These are phyloP conservation scores for Trametes hirsuta DNA, from an alignment of 1,284 basidiomycete genomes.

Conservation along the genomic window DNA sequence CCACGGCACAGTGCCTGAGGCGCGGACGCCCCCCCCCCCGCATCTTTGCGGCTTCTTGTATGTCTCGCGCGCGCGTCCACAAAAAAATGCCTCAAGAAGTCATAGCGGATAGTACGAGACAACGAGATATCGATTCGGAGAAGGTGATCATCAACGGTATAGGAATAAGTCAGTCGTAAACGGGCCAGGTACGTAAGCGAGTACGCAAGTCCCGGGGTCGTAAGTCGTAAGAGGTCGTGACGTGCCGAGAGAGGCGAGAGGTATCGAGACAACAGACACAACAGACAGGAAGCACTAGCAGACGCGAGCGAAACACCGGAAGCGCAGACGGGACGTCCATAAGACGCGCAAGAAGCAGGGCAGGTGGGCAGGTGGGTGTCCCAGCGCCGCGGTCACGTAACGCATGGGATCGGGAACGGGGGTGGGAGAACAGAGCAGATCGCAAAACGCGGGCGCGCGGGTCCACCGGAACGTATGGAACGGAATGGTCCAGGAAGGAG, in stretches of 20 bases:
- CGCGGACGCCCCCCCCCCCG: not conserved
- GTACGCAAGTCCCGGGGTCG: constrained; percentile 20
- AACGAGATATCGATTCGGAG: not conserved
- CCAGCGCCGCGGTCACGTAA: constrained; percentile 6
- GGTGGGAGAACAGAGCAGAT: constrained; percentile 14
- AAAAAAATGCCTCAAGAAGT: not conserved
- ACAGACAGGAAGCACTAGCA: constrained; percentile 6
- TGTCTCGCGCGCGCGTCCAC: constrained; percentile 1
- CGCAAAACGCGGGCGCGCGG: constrained; percentile 12
- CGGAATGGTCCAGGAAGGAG: constrained; percentile 20
- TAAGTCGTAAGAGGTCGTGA: constrained; percentile 32
- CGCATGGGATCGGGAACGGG: constrained; percentile 8
- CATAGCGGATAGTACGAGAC: constrained; percentile 1
- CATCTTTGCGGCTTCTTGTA: not conserved
- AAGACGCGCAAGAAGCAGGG: constrained; percentile 19
- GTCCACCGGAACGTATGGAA: constrained; percentile 14
- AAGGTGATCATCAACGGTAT: constrained; percentile 23
- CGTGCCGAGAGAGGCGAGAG: constrained; percentile 17
- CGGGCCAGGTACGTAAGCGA: constrained; percentile 19
- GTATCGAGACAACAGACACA: constrained; percentile 21
- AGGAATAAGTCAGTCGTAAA: constrained; percentile 32
- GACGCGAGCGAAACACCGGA: constrained; percentile 18
- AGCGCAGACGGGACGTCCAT: constrained; percentile 13
- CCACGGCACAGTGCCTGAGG: not conserved
- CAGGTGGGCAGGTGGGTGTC: constrained; percentile 6